Conservation (phyloP, 1,284 basidiomycete genomes). For the Schizophyllum amplum region DNA sequence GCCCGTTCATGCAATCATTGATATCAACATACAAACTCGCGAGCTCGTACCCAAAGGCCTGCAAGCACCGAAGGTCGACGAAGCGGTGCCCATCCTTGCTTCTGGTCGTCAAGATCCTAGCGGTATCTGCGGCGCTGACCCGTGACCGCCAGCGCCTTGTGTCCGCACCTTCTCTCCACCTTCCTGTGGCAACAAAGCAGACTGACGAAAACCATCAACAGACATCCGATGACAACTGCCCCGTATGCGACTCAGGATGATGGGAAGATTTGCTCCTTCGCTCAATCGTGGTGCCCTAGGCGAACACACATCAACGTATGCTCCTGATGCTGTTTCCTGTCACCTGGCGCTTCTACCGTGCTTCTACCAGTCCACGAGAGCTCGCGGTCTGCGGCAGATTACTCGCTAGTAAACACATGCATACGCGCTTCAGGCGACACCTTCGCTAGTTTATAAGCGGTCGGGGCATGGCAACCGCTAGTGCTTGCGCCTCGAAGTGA, state of each 20-base stretch:
- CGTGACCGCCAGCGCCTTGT: neutral
- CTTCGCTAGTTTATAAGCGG: neutral
- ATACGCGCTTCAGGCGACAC: neutral
- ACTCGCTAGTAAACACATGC: neutral
- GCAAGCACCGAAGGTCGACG: too few relatives aligned
- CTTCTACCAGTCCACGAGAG: too few relatives aligned
- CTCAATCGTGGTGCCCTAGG: neutral
- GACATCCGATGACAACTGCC: neutral
- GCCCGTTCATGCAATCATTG: too few relatives aligned
- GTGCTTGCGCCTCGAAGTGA: neutral
- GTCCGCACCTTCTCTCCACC: neutral
- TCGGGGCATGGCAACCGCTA: neutral
- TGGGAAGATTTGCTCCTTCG: neutral
- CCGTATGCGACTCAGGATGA: neutral
- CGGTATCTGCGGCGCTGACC: neutral
- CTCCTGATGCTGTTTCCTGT: neutral
- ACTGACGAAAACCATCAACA: neutral
- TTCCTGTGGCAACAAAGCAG: neutral
- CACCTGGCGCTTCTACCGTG: neutral
- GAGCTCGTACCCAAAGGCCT: too few relatives aligned
- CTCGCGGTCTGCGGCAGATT: neutral
- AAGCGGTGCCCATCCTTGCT: too few relatives aligned
- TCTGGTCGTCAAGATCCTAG: too few relatives aligned
- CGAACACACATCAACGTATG: neutral
- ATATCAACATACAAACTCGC: too few relatives aligned